Conservation (phyloP, 1,284 basidiomycete species). For the Boletellus dicymbophilus region DNA sequence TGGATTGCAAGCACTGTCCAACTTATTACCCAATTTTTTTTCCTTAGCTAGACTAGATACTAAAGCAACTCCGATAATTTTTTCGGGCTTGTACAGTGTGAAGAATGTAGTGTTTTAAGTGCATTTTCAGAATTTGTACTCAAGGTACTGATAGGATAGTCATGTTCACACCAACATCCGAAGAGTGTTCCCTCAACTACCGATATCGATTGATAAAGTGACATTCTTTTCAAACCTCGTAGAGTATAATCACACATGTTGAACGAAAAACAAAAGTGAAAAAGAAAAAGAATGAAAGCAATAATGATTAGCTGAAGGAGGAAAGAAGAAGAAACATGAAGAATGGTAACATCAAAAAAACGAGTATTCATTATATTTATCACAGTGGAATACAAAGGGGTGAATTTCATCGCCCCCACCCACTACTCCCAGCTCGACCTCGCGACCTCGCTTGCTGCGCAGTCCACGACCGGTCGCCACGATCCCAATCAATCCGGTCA, state of each 20-base stretch:
- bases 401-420: slow-evolving; percentile 33
- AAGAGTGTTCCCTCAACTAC: too few species aligned
- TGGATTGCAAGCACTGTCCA: too few species aligned
- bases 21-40: too few species aligned
- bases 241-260: slow-evolving; percentile 9
- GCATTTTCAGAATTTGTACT: too few species aligned
- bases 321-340: slow-evolving; percentile 1
- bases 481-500: slow-evolving; percentile 42
- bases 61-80: too few species aligned
- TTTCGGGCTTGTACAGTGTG: too few species aligned
- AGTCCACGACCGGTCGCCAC: slow-evolving; percentile 31
- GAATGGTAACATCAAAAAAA: not conserved
- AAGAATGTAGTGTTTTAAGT: too few species aligned
- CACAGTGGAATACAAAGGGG: too few species aligned
- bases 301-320: slow-evolving; percentile 33
- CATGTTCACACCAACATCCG: too few species aligned
- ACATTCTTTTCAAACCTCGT: slow-evolving; percentile 8
- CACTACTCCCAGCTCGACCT: slow-evolving; percentile 32
- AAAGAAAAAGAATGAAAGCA: slow-evolving; percentile 24
- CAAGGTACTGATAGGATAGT: too few species aligned
- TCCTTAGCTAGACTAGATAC: too few species aligned
- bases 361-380: too few species aligned
- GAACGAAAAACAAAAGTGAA: slow-evolving; percentile 3
- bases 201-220: not conserved
- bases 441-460: slow-evolving; percentile 27